These are phyloP conservation scores for Stenogyne calaminthoides DNA, from an alignment of 305 asterid genomes.

Conservation along the genomic window DNA sequence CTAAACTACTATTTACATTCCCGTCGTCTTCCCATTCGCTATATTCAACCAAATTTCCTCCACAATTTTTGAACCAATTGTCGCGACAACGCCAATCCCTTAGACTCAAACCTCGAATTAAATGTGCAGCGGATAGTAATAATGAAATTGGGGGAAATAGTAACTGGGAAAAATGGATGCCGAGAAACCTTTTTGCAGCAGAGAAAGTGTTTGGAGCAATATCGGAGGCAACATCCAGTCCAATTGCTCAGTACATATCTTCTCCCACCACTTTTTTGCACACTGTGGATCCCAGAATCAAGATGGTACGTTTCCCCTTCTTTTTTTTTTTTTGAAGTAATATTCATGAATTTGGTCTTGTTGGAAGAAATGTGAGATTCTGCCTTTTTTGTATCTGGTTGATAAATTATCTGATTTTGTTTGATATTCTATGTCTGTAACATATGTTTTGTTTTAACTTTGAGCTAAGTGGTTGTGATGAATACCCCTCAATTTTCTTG, in stretches of 20 bases:
- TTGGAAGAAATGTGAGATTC: slow-evolving; percentile 4
- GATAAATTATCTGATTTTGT: background rate
- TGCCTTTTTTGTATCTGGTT: slow-evolving; percentile 2
- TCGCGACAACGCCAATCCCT: slow-evolving; percentile 31
- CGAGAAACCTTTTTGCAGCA: slow-evolving; percentile 68
- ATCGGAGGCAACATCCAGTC: slow-evolving; percentile 91
- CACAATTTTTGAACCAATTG: slow-evolving; percentile 29
- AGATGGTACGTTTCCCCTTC: slow-evolving; percentile 56
- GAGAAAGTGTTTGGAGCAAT: slow-evolving; percentile 83
- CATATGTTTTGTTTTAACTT: background rate
- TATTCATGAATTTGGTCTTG: background rate
- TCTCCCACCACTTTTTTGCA: slow-evolving; percentile 95
- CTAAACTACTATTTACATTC: slow-evolving; percentile 27
- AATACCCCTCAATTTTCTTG: background rate
- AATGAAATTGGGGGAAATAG: slow-evolving; percentile 39
- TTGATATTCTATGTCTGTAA: background rate
- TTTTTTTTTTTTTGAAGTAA: background rate
- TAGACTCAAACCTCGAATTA: slow-evolving; percentile 42
- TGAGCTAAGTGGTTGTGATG: background rate
- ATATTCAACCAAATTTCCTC: slow-evolving; percentile 24
- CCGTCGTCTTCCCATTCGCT: slow-evolving; percentile 28
- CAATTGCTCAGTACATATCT: slow-evolving; percentile 95
- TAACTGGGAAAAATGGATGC: slow-evolving; percentile 87
- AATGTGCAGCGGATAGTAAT: slow-evolving; percentile 43
- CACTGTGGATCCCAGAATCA: slow-evolving; percentile 86